These are phyloP conservation scores for Torrubiella hemipterigena DNA, from an alignment of 2,329 filamentous ascomycete species.

Conservation along the genomic window DNA sequence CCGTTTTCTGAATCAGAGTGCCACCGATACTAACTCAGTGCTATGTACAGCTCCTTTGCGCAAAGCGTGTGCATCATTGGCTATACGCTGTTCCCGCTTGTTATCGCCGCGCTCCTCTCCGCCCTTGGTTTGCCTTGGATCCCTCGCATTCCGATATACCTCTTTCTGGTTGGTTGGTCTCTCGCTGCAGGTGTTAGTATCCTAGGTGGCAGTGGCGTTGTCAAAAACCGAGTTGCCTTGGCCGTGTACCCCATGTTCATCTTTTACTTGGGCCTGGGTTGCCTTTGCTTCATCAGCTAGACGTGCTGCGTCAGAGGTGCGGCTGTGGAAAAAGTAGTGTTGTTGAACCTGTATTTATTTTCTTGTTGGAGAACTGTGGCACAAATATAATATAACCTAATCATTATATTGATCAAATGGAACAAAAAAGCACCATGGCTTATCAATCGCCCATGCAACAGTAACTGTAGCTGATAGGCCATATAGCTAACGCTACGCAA, in stretches of 20 bases:
- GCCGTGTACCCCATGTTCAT: conserved; percentile 92
- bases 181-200: conserved; percentile 93
- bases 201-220: conserved; percentile 84
- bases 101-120: conserved; percentile 82
- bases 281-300: conserved; percentile 93
- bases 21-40: conserved; percentile 10
- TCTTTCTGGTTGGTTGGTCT: conserved; percentile 82
- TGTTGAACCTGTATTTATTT: too few species aligned
- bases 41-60: conserved; percentile 68
- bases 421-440: too few species aligned
- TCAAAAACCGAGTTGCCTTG: conserved; percentile 86
- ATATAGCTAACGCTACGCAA: too few species aligned
- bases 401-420: too few species aligned
- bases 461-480: too few species aligned
- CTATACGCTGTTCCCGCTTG: conserved; percentile 93
- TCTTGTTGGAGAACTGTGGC: neutral
- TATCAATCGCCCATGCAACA: too few species aligned
- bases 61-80: conserved; percentile 97
- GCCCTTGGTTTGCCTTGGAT: conserved; percentile 71
- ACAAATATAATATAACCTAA: too few species aligned
- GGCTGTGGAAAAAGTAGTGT: too few species aligned
- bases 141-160: conserved; percentile 78
- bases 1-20: neutral
- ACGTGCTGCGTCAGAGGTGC: too few species aligned
- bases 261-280: conserved; percentile 88